phyloP scores from a whole-genome alignment of 768 basidiomycete genomes.

The Tulasnella sp. region DNA sequence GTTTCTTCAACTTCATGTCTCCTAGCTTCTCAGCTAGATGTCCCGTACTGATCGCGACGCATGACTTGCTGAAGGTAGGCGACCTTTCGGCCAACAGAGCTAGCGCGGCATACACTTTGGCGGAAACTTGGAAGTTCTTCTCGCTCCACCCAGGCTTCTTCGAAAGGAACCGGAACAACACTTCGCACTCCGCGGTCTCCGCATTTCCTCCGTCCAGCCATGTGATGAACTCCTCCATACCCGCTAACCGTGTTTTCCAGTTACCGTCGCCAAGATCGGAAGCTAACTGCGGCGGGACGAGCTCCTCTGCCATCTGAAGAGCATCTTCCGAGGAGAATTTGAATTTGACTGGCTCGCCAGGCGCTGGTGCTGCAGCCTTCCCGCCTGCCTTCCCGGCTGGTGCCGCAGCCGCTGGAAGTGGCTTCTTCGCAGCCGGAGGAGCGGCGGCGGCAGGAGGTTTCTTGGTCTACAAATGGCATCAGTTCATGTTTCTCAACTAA shows the following conservation, averaged over 20 bases:
- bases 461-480: slow-evolving; percentile 44
- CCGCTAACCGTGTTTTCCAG: slow-evolving; percentile 89
- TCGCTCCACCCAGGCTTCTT: slow-evolving; percentile 95
- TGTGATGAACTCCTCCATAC: slow-evolving; percentile 74
- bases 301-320: slow-evolving; percentile 66
- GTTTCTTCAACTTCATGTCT: slow-evolving; percentile 94
- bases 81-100: slow-evolving; percentile 67
- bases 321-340: slow-evolving; percentile 91
- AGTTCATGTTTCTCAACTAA: neutral
- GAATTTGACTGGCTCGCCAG: slow-evolving; percentile 84
- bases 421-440: slow-evolving; percentile 47
- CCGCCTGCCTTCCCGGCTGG: slow-evolving; percentile 48
- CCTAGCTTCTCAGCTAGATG: slow-evolving; percentile 93
- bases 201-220: slow-evolving; percentile 71
- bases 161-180: slow-evolving; percentile 77
- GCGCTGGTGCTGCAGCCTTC: slow-evolving; percentile 45
- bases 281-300: slow-evolving; percentile 67
- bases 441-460: slow-evolving; percentile 47
- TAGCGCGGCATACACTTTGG: slow-evolving; percentile 81
- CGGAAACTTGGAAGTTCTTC: slow-evolving; percentile 97
- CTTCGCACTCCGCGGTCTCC: slow-evolving; percentile 73
- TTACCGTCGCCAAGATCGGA: slow-evolving; percentile 78
- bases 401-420: slow-evolving; percentile 41
- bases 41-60: slow-evolving; percentile 72
- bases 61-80: slow-evolving; percentile 80